phyloP scores from a whole-genome alignment of 2,329 filamentous ascomycete species.

The Pseudopyricularia cyperi region DNA sequence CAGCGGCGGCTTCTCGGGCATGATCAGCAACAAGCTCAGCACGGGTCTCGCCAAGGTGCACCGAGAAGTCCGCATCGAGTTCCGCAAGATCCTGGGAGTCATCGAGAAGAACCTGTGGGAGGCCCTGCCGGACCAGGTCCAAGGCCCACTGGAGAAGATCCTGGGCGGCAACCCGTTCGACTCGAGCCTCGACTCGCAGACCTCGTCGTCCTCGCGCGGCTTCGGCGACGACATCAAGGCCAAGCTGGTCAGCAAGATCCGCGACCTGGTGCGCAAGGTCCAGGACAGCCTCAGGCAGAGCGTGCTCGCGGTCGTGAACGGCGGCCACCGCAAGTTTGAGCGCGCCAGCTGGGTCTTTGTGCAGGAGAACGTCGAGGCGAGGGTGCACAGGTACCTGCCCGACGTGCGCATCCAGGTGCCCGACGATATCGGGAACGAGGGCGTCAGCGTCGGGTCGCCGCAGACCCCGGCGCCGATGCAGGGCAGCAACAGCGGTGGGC shows the following conservation, averaged over 20 bases:
- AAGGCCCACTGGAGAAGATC: constrained; percentile 29
- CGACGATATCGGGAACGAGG: constrained; percentile 32
- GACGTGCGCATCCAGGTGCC: constrained; percentile 30
- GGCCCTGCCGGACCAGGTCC: constrained; percentile 27
- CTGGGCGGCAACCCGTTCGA: constrained; percentile 33
- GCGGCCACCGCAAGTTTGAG: constrained; percentile 33
- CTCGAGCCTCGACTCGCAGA: constrained; percentile 21
- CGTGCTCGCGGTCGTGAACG: constrained; percentile 29
- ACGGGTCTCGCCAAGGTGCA: constrained; percentile 29
- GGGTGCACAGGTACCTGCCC: constrained; percentile 31
- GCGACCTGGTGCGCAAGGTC: constrained; percentile 27
- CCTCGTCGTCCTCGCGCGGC: constrained; percentile 19
- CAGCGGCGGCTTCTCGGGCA: constrained; percentile 25
- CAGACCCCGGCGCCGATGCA: constrained; percentile 6
- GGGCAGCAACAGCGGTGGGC: not conserved
- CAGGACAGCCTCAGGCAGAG: constrained; percentile 30
- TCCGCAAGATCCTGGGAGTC: constrained; percentile 26
- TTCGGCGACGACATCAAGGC: constrained; percentile 28
- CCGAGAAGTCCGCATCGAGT: constrained; percentile 30
- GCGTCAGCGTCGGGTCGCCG: constrained; percentile 27
- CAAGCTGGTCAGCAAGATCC: constrained; percentile 30
- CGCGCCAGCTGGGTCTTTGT: constrained; percentile 31
- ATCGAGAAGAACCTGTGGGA: constrained; percentile 33
- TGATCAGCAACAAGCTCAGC: constrained; percentile 33
- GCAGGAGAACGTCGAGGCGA: constrained; percentile 29